Conservation (phyloP, 176 grass and related monocot species). For the Oryza australiensis region DNA sequence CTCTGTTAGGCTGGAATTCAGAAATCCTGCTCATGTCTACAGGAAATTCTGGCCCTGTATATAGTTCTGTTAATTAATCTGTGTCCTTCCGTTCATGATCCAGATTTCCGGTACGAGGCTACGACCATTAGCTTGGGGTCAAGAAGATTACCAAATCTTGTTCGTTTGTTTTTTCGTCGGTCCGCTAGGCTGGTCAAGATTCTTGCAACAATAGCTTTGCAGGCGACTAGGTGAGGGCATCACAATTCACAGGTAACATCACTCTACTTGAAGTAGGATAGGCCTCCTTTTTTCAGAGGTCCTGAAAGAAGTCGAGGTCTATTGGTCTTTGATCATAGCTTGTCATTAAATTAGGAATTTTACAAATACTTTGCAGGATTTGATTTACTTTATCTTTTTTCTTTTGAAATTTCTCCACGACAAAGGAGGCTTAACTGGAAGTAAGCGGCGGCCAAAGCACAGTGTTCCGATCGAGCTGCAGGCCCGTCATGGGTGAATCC, state of each 20-base stretch:
- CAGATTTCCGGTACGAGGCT: not conserved
- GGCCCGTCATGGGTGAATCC: not conserved
- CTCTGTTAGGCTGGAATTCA: not conserved
- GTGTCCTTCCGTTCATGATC: not conserved
- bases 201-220: slow-evolving; percentile 18
- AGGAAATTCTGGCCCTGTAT: not conserved
- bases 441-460: not conserved
- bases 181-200: slow-evolving; percentile 13
- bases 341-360: not conserved
- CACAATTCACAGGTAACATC: slow-evolving; percentile 34
- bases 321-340: slow-evolving; percentile 14
- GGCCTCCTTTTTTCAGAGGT: not conserved
- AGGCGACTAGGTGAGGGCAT: slow-evolving; percentile 20
- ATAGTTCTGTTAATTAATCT: not conserved
- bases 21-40: not conserved
- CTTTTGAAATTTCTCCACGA: not conserved
- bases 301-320: not conserved
- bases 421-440: no score
- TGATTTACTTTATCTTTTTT: no score
- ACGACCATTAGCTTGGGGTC: not conserved
- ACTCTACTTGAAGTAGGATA: not conserved
- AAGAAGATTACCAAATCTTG: not conserved
- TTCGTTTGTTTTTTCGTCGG: not conserved
- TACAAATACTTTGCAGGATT: no score
- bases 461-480: no score